Percentiles rank a stretch among this genome's conserved stretches.
Conservation (phyloP, 306 rosid species). For the Prunus dulcis region DNA sequence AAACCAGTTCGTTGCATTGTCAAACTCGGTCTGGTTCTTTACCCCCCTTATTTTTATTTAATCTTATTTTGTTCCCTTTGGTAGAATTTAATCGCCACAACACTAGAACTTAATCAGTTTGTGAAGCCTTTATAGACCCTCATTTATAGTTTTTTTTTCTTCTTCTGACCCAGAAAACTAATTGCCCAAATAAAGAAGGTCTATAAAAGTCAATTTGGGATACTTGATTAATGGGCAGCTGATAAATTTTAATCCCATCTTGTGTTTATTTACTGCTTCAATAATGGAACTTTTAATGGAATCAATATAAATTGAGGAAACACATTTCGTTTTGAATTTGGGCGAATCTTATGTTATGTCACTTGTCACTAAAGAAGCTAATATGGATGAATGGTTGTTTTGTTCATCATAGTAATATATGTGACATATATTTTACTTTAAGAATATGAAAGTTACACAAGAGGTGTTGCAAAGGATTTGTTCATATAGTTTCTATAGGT, state of each 20-base stretch:
- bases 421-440: neutral
- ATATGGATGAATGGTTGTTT: neutral
- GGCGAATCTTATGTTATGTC: neutral
- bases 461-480: neutral
- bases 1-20: constrained; percentile 78
- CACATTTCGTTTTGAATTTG: neutral
- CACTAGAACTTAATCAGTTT: neutral
- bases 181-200: neutral
- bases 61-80: neutral
- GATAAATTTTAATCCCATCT: constrained; percentile 1
- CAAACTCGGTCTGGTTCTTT: constrained; percentile 58
- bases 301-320: neutral
- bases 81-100: neutral
- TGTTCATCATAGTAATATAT: neutral
- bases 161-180: neutral
- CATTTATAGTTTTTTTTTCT: neutral
- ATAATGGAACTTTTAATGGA: neutral
- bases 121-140: neutral
- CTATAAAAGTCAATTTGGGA: neutral
- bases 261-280: neutral
- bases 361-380: neutral
- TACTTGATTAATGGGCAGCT: neutral
- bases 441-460: neutral
- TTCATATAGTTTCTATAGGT: neutral
- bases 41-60: neutral